Conservation (phyloP, 192 early-diverging fungal genomes). For the Piromyces sp. region DNA sequence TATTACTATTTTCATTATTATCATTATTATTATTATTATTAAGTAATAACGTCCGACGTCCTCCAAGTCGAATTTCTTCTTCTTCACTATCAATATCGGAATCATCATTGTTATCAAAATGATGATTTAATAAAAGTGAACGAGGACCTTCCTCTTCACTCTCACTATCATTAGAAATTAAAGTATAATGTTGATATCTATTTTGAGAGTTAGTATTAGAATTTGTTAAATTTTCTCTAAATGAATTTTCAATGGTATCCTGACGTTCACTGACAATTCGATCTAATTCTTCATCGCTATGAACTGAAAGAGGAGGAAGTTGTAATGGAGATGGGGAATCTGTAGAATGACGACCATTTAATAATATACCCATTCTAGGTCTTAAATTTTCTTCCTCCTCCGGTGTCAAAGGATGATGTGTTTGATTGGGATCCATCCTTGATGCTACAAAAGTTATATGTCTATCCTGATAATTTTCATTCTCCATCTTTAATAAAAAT, state of each 20-base stretch:
- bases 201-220: not conserved
- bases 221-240: not conserved
- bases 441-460: not conserved
- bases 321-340: not conserved
- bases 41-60: not conserved
- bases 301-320: not conserved
- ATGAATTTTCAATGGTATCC: not conserved
- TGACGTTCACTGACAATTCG: not conserved
- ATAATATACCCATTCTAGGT: not conserved
- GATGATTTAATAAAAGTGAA: not conserved
- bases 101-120: not conserved
- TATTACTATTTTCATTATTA: not conserved
- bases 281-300: not conserved
- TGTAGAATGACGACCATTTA: not conserved
- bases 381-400: not conserved
- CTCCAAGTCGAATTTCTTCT: not conserved
- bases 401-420: not conserved
- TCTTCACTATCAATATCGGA: not conserved
- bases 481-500: too few relatives aligned
- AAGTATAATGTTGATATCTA: not conserved
- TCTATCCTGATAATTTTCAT: too few relatives aligned
- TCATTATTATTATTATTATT: not conserved
- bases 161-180: not conserved
- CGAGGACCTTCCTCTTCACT: not conserved
- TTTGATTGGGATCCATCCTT: not conserved